phyloP scores from a whole-genome alignment of 2,329 filamentous ascomycete species.

The Triangularia setosa region DNA sequence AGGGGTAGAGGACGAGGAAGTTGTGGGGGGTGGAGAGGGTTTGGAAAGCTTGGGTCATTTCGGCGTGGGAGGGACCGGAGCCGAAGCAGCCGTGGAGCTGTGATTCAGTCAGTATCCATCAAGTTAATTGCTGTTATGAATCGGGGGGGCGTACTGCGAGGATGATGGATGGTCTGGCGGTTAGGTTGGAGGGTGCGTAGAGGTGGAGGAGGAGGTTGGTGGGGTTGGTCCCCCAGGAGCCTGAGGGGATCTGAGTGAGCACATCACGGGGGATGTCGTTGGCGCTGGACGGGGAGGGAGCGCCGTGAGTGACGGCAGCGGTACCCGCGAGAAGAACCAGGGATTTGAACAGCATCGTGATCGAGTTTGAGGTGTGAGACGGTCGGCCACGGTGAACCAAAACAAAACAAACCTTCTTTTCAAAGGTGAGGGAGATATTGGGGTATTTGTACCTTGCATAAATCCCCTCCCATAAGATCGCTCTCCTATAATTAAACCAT shows the following conservation, averaged over 20 bases:
- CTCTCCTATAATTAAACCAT: not conserved
- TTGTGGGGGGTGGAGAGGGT: slow-evolving; percentile 49
- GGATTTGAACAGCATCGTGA: not conserved
- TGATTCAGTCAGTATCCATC: not conserved
- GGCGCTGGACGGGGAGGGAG: not conserved
- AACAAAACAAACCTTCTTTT: not conserved
- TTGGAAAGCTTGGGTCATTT: slow-evolving; percentile 34
- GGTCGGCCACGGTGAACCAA: not conserved
- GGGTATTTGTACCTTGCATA: not conserved
- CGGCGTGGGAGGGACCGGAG: slow-evolving; percentile 31
- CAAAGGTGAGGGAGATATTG: not conserved
- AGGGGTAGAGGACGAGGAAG: slow-evolving; percentile 52
- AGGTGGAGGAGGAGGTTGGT: slow-evolving; percentile 30
- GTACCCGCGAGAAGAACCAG: not conserved
- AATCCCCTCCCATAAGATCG: not conserved
- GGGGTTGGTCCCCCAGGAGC: slow-evolving; percentile 31
- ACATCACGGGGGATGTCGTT: not conserved
- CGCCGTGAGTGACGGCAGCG: not conserved
- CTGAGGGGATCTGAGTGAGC: slow-evolving; percentile 29
- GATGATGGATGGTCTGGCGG: slow-evolving; percentile 44
- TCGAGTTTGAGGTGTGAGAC: not conserved
- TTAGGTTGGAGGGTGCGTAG: slow-evolving; percentile 34
- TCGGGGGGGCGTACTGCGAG: slow-evolving; percentile 57
- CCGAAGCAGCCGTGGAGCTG: slow-evolving; percentile 31
- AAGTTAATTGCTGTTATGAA: not conserved